These are phyloP conservation scores for Candida orba DNA, from an alignment of 805 yeast genomes.

Conservation along the genomic window DNA sequence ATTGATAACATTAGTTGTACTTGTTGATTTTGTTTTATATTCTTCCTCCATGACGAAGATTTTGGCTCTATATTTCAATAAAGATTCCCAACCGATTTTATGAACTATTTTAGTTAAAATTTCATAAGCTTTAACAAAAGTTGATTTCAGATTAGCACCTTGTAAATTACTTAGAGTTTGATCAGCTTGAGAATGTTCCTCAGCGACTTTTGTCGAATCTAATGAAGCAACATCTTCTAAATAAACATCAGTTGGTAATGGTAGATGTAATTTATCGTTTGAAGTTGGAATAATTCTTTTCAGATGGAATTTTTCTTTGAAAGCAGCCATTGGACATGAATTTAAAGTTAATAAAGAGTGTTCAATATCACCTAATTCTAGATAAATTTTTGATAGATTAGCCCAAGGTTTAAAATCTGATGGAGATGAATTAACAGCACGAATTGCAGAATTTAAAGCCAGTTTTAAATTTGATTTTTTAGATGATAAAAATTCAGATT, in stretches of 20 bases:
- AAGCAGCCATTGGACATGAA: conserved; percentile 71
- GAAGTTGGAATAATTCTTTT: conserved; percentile 51
- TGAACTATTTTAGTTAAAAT: conserved; percentile 60
- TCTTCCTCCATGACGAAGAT: conserved; percentile 68
- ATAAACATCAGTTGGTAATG: conserved; percentile 68
- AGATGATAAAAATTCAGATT: conserved; percentile 47
- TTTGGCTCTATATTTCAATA: conserved; percentile 50
- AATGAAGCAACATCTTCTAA: conserved; percentile 61
- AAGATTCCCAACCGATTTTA: conserved; percentile 65
- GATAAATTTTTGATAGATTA: conserved; percentile 54
- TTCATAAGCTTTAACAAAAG: conserved; percentile 50
- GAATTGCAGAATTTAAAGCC: conserved; percentile 52
- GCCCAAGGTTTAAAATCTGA: conserved; percentile 75
- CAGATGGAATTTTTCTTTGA: conserved; percentile 58
- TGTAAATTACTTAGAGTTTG: conserved; percentile 56
- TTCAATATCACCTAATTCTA: conserved; percentile 57
- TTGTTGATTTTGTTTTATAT: conserved; percentile 32
- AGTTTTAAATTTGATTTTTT: conserved; percentile 46
- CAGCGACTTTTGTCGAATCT: conserved; percentile 55
- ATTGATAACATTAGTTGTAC: conserved; percentile 5
- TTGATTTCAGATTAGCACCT: conserved; percentile 58
- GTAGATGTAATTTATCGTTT: conserved; percentile 57
- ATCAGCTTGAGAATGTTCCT: conserved; percentile 61
- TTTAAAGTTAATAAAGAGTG: conserved; percentile 66
- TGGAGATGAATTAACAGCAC: conserved; percentile 65